Percentiles rank a stretch among this genome's conserved stretches.
phyloP scores from a whole-genome alignment of 1,284 basidiomycete species.

The Ceratobasidium sp. region DNA sequence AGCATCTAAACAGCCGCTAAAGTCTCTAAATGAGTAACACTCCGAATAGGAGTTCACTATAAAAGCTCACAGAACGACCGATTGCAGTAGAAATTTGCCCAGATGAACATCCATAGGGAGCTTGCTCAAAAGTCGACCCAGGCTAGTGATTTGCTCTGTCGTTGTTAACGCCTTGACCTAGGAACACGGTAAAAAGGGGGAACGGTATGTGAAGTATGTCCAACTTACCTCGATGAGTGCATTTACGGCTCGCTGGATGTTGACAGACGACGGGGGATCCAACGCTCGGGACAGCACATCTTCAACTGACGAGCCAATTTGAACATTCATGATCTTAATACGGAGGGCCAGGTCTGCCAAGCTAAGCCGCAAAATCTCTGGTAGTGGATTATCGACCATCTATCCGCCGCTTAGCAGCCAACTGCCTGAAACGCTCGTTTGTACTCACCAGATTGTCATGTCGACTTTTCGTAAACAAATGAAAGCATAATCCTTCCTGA shows the following conservation, averaged over 20 bases:
- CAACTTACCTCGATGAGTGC: constrained; percentile 85
- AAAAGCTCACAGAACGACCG: constrained; percentile 71
- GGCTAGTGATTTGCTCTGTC: constrained; percentile 92
- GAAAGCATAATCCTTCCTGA: constrained; percentile 91
- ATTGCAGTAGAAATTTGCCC: constrained; percentile 91
- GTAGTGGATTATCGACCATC: constrained; percentile 92
- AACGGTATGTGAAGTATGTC: too few species aligned
- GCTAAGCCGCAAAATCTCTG: constrained; percentile 95
- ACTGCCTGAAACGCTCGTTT: constrained; percentile 46
- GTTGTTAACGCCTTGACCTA: constrained; percentile 86
- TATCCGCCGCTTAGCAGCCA: constrained; percentile 53
- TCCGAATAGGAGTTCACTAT: too few species aligned
- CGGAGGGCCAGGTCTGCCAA: constrained; percentile 93
- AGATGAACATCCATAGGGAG: constrained; percentile 97
- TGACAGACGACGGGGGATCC: constrained; percentile 88
- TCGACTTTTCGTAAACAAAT: constrained; percentile 90
- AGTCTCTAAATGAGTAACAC: background rate
- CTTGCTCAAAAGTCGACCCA: constrained; percentile 91
- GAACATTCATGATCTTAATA: constrained; percentile 96
- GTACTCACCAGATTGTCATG: constrained; percentile 74
- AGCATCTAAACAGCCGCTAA: constrained; percentile 84
- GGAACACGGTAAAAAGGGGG: background rate
- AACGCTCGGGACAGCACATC: constrained; percentile 89
- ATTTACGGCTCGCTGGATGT: constrained; percentile 91
- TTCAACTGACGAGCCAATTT: constrained; percentile 88